Conservation (phyloP, 2,329 filamentous ascomycete genomes). For the Nigrograna mackinnonii region DNA sequence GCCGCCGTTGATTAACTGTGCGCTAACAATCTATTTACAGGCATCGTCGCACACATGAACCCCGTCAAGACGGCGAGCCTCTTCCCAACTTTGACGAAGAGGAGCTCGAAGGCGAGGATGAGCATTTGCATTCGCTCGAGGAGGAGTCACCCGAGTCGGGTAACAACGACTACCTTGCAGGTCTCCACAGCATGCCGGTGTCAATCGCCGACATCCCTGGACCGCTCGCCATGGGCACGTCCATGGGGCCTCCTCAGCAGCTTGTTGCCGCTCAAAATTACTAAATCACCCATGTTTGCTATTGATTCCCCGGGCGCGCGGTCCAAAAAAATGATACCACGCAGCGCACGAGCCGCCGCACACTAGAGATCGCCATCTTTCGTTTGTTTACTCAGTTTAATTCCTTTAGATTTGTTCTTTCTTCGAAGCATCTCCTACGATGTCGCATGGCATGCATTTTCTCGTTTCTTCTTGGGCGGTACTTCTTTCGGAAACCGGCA, state of each 20-base stretch:
- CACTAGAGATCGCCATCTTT: constrained; percentile 23
- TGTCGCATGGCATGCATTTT: constrained; percentile 31
- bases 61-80: constrained; percentile 65
- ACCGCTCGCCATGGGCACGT: constrained; percentile 38
- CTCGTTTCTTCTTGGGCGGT: constrained; percentile 13
- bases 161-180: constrained; percentile 57
- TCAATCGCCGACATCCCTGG: constrained; percentile 41
- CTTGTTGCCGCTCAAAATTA: constrained; percentile 49
- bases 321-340: constrained; percentile 17
- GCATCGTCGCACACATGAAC: constrained; percentile 81
- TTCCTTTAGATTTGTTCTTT: constrained; percentile 24
- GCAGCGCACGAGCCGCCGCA: constrained; percentile 22
- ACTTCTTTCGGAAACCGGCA: constrained; percentile 6
- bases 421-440: constrained; percentile 18
- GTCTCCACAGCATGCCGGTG: constrained; percentile 25
- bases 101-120: constrained; percentile 86
- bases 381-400: constrained; percentile 29
- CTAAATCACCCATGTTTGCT: constrained; percentile 40
- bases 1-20: constrained; percentile 10
- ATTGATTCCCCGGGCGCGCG: constrained; percentile 15
- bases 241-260: constrained; percentile 47
- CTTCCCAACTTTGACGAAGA: constrained; percentile 74
- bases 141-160: constrained; percentile 77
- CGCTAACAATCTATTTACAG: constrained; percentile 47
- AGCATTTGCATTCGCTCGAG: constrained; percentile 79